phyloP scores from a whole-genome alignment of 352 stramenopile genomes.

The Proteromonas lacertae region DNA sequence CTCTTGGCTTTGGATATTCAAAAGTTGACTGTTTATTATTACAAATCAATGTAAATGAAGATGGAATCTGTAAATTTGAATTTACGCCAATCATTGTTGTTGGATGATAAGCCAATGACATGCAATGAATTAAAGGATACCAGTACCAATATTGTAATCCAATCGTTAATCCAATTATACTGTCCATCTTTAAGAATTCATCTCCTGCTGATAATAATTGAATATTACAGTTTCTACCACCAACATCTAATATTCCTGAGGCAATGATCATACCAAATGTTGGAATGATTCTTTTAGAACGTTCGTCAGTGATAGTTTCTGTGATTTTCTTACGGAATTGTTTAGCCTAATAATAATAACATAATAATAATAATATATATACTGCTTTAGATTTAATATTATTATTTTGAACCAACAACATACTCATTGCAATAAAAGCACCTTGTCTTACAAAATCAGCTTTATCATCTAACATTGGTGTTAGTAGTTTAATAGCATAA shows the following conservation, averaged over 20 bases:
- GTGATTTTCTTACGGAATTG: slow-evolving; percentile 21
- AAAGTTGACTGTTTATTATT: slow-evolving; percentile 45
- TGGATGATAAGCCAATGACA: slow-evolving; percentile 74
- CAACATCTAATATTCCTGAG: slow-evolving; percentile 79
- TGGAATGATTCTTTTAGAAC: slow-evolving; percentile 82
- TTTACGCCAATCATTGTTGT: slow-evolving; percentile 81
- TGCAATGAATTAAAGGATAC: slow-evolving; percentile 92
- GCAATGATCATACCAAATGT: slow-evolving; percentile 93
- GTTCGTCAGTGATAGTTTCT: slow-evolving; percentile 56
- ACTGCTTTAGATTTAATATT: slow-evolving; percentile 26
- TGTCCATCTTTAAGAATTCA: slow-evolving; percentile 91
- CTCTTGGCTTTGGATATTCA: slow-evolving; percentile 77
- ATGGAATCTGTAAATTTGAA: slow-evolving; percentile 84
- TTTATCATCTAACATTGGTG: slow-evolving; percentile 84
- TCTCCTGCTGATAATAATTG: slow-evolving; percentile 67
- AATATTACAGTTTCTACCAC: slow-evolving; percentile 79
- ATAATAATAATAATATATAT: not conserved
- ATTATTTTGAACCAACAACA: slow-evolving; percentile 94
- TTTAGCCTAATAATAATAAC: slow-evolving; percentile 41
- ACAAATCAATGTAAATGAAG: slow-evolving; percentile 44
- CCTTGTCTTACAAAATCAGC: slow-evolving; percentile 91
- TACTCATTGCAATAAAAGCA: slow-evolving; percentile 66
- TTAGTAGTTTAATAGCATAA: slow-evolving; percentile 74
- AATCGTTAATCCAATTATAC: slow-evolving; percentile 67
- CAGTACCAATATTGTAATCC: slow-evolving; percentile 98